phyloP scores from a whole-genome alignment of 75 land plant genomes.

The Picea sitchensis region DNA sequence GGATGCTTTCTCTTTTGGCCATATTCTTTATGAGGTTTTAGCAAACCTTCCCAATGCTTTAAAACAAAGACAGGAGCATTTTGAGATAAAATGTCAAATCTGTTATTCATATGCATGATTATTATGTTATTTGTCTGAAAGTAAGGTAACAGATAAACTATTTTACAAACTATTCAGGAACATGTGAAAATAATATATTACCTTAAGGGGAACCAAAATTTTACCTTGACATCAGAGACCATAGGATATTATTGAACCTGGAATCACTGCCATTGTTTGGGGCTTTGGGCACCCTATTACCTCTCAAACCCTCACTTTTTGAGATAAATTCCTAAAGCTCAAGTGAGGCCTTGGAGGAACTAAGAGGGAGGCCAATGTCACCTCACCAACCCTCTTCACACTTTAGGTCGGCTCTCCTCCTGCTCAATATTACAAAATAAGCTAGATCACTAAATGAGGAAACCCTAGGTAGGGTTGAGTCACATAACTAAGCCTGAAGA shows the following conservation, averaged over 20 bases:
- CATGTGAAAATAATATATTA: background rate
- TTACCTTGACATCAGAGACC: background rate
- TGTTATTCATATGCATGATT: background rate
- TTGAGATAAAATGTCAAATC: background rate
- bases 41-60: background rate
- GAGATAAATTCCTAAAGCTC: too few species aligned
- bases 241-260: background rate
- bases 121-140: background rate
- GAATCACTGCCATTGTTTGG: too few species aligned
- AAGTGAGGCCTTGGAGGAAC: too few species aligned
- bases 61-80: background rate
- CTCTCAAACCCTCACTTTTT: too few species aligned
- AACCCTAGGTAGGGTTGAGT: too few species aligned
- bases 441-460: too few species aligned
- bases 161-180: background rate
- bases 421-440: too few species aligned
- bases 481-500: too few species aligned
- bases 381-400: too few species aligned
- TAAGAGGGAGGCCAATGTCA: too few species aligned
- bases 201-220: background rate
- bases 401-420: too few species aligned
- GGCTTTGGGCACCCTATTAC: too few species aligned
- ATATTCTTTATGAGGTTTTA: slow-evolving; percentile 86
- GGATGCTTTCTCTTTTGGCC: slow-evolving; percentile 81
- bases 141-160: background rate